phyloP scores from a whole-genome alignment of 2,329 filamentous ascomycete species.

The Stagonosporopsis rhizophila region DNA sequence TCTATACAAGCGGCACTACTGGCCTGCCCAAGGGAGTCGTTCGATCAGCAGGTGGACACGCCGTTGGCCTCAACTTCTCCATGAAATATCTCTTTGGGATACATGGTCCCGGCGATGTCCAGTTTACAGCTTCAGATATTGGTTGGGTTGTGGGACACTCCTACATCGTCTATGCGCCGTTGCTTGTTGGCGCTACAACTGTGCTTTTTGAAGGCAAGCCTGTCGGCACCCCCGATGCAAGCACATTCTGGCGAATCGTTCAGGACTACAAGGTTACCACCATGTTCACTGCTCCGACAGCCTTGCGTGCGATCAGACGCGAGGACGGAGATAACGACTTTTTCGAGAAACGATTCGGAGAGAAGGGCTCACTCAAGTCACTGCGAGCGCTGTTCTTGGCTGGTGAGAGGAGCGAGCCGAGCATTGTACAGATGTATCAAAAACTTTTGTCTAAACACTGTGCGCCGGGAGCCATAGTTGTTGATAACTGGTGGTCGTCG shows the following conservation, averaged over 20 bases:
- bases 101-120: slow-evolving; percentile 81
- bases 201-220: slow-evolving; percentile 95
- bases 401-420: slow-evolving; percentile 87
- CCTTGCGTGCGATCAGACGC: slow-evolving; percentile 83
- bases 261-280: slow-evolving; percentile 85
- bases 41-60: slow-evolving; percentile 83
- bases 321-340: slow-evolving; percentile 79
- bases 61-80: slow-evolving; percentile 81
- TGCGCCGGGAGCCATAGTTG: slow-evolving; percentile 66
- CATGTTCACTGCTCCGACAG: slow-evolving; percentile 82
- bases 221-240: slow-evolving; percentile 84
- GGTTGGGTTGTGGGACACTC: slow-evolving; percentile 82
- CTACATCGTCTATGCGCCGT: slow-evolving; percentile 88
- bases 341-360: slow-evolving; percentile 66
- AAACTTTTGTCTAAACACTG: slow-evolving; percentile 72
- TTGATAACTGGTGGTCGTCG: slow-evolving; percentile 79
- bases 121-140: slow-evolving; percentile 83
- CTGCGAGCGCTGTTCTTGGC: slow-evolving; percentile 82
- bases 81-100: slow-evolving; percentile 85
- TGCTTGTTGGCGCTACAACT: slow-evolving; percentile 84
- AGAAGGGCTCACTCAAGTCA: slow-evolving; percentile 72
- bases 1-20: slow-evolving; percentile 86
- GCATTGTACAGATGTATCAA: slow-evolving; percentile 83
- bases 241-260: slow-evolving; percentile 85
- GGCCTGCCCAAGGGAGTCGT: slow-evolving; percentile 84